A percentile compares a stretch with the other conserved stretches of the same genome.
Conservation (phyloP, 805 yeast species). For the Saturnispora ahearnii region DNA sequence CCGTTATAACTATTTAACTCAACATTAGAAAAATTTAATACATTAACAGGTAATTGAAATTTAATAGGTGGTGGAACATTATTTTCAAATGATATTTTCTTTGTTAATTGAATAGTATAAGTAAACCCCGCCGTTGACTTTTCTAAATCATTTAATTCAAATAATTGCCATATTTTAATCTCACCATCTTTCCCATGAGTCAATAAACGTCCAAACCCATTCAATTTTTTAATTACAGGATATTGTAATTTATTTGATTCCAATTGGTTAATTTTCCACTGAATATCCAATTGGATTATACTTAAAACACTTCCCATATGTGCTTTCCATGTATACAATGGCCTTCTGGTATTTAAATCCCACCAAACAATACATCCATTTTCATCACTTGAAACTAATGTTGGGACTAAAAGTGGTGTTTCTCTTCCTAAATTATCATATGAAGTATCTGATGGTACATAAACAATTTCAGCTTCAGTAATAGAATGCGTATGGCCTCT, state of each 20-base stretch:
- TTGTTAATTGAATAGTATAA: slow-evolving; percentile 13
- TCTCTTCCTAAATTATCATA: slow-evolving; percentile 5
- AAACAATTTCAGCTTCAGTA: neutral
- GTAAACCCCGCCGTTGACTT: slow-evolving; percentile 5
- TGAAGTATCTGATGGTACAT: slow-evolving; percentile 8
- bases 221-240: neutral
- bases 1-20: slow-evolving; percentile 25
- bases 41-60: slow-evolving; percentile 57
- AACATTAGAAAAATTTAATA: slow-evolving; percentile 65
- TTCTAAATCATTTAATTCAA: slow-evolving; percentile 13
- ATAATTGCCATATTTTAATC: slow-evolving; percentile 37
- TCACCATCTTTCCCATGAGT: slow-evolving; percentile 65
- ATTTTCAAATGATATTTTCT: slow-evolving; percentile 7
- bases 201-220: slow-evolving; percentile 33
- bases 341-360: slow-evolving; percentile 50
- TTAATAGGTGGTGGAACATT: slow-evolving; percentile 15
- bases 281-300: slow-evolving; percentile 35
- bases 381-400: slow-evolving; percentile 49
- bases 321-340: slow-evolving; percentile 48
- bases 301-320: slow-evolving; percentile 46
- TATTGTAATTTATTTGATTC: slow-evolving; percentile 13
- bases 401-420: slow-evolving; percentile 25
- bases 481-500: slow-evolving; percentile 25
- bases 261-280: slow-evolving; percentile 22
- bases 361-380: slow-evolving; percentile 57